A percentile compares a stretch with the other conserved stretches of the same genome.
These are phyloP conservation scores for Anisodus acutangulus DNA, from an alignment of 257 asterid species.

Conservation along the genomic window DNA sequence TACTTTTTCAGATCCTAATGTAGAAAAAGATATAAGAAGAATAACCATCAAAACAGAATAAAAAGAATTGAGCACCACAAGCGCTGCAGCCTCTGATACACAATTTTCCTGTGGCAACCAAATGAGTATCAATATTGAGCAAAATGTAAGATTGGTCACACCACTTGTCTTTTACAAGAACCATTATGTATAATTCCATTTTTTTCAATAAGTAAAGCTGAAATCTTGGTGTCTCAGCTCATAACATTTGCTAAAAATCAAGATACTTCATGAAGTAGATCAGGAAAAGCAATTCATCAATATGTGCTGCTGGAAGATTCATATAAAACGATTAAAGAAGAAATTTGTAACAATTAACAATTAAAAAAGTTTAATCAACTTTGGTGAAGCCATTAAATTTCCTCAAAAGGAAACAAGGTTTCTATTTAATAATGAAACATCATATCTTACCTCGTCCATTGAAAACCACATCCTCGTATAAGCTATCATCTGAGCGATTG, in stretches of 20 bases:
- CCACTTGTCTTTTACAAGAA: neutral
- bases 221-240: neutral
- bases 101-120: neutral
- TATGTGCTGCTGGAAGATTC: neutral
- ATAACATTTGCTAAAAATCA: neutral
- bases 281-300: neutral
- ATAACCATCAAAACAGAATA: neutral
- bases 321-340: neutral
- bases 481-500: conserved; percentile 64
- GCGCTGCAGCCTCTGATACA: neutral
- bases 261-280: neutral
- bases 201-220: neutral
- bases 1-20: neutral
- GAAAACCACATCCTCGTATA: conserved; percentile 61
- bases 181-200: neutral
- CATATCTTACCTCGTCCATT: conserved; percentile 61
- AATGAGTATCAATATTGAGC: neutral
- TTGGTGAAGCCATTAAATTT: neutral
- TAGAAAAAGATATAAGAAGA: neutral
- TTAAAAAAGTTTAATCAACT: neutral
- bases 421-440: neutral
- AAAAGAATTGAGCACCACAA: neutral
- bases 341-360: conserved; percentile 22
- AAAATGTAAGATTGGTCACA: neutral
- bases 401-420: neutral